These are phyloP conservation scores for Yamadazyma triangularis DNA, from an alignment of 1,139 yeast species.

Conservation along the genomic window DNA sequence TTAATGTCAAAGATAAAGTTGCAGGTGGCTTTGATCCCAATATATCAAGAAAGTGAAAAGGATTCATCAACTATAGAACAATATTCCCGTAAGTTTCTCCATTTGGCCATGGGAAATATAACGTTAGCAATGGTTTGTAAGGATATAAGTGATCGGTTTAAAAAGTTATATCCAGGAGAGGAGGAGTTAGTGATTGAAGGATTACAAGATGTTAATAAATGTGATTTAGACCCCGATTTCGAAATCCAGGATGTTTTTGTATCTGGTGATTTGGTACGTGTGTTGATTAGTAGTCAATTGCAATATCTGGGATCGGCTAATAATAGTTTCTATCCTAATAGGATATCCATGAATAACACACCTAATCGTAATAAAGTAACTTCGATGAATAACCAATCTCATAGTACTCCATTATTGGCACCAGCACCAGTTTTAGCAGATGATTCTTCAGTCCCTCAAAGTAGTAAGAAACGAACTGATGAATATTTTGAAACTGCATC, in stretches of 20 bases:
- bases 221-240: slow-evolving; percentile 79
- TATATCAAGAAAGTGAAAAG: too few relatives aligned
- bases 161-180: slow-evolving; percentile 60
- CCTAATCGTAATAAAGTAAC: slow-evolving; percentile 1
- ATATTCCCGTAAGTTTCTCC: slow-evolving; percentile 50
- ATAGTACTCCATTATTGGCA: slow-evolving; percentile 19
- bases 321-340: not conserved
- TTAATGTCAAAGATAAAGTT: slow-evolving; percentile 30
- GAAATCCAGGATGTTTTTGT: slow-evolving; percentile 57
- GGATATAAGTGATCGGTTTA: slow-evolving; percentile 49
- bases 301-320: not conserved
- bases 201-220: slow-evolving; percentile 59
- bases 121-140: slow-evolving; percentile 43
- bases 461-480: slow-evolving; percentile 19
- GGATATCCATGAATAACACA: not conserved
- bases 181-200: slow-evolving; percentile 48
- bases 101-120: slow-evolving; percentile 47
- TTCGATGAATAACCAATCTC: slow-evolving; percentile 5
- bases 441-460: slow-evolving; percentile 13
- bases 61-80: too few relatives aligned
- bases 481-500: slow-evolving; percentile 26
- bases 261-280: slow-evolving; percentile 51
- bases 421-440: slow-evolving; percentile 19
- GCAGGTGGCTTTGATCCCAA: slow-evolving; percentile 39
- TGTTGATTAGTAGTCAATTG: slow-evolving; percentile 36